phyloP scores from a whole-genome alignment of 306 rosid species.

The Glycine latifolia region DNA sequence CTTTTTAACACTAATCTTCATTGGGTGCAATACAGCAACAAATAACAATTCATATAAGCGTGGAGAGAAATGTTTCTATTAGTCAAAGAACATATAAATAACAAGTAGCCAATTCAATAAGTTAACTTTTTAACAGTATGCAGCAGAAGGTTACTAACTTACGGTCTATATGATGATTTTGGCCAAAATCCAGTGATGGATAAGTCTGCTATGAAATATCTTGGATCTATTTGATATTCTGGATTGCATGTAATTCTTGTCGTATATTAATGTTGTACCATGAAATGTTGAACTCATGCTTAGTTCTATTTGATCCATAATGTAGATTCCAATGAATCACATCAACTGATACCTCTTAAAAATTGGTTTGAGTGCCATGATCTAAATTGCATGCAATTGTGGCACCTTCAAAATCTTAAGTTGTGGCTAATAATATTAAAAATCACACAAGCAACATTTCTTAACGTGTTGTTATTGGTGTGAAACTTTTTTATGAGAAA shows the following conservation, averaged over 20 bases:
- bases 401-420: not conserved
- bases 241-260: not conserved
- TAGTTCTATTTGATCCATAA: too few species aligned
- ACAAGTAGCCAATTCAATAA: not conserved
- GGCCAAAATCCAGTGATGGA: not conserved
- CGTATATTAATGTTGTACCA: too few species aligned
- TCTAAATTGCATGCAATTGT: not conserved
- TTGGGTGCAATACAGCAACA: not conserved
- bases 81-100: not conserved
- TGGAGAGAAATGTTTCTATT: not conserved
- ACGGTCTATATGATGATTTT: not conserved
- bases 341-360: too few species aligned
- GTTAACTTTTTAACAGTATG: not conserved
- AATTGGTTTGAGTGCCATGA: too few species aligned
- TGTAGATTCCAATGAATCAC: too few species aligned
- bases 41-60: not conserved
- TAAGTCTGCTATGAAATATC: constrained; percentile 19
- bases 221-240: constrained; percentile 5
- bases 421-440: constrained; percentile 6
- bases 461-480: not conserved
- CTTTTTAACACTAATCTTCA: constrained; percentile 17
- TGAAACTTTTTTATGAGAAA: constrained; percentile 19
- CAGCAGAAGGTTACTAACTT: not conserved
- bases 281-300: too few species aligned
- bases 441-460: constrained; percentile 37